Base-by-base conservation (phyloP, 2,329 filamentous ascomycete species). In the Fusarium fujikuroi region DNA sequence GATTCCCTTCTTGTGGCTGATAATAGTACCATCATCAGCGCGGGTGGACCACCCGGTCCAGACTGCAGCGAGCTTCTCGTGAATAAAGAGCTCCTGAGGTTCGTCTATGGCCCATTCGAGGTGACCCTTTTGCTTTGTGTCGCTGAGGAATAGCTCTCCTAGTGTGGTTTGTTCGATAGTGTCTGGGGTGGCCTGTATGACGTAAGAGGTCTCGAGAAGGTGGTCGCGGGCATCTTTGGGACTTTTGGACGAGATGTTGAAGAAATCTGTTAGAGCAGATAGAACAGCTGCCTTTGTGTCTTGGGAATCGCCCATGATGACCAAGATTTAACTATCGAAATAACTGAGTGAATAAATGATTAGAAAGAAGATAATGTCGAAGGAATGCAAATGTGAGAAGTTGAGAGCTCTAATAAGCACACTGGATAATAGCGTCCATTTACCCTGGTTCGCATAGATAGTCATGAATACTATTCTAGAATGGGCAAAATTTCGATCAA, bases 191-290 rank as follows among this genome's bases (percentile, higher is more conserved):
- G 57, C 50, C 25, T 69, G 64, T 12, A 69, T 63, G 49, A 57
- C 66, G 57, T 69, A 69, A 21, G 66, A 69, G 39, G 58, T n/a
- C 37, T 69, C 47, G 18, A 68, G 65, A 14, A 69, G 49, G 32
- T 63, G 28, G 25, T 63, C 32, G 34, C 21, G 21, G 14, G 42
- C 57, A 25, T 63, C 28, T n/a, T 40, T 0, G 14, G 23, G 18
- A 21, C 10, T 25, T 9, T 42, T 9, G 18, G 56, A 28, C 6
- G 58, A 63, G 23, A 43, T 8, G 4, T 63, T 57, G 18, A 69
- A 63, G 43, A 69, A 69, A 15, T 52, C 23, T 8, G 49, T 25
- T 16, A 69, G 39, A 9, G 64, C n/a, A 7, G 49, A 63, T 5
- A 69, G 37, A 11, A 72, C 34, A 1, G 53, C 65, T 19, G 8